Base-by-base conservation (phyloP, 208 protist species). In the Kentomonas sorsogonicus region DNA sequence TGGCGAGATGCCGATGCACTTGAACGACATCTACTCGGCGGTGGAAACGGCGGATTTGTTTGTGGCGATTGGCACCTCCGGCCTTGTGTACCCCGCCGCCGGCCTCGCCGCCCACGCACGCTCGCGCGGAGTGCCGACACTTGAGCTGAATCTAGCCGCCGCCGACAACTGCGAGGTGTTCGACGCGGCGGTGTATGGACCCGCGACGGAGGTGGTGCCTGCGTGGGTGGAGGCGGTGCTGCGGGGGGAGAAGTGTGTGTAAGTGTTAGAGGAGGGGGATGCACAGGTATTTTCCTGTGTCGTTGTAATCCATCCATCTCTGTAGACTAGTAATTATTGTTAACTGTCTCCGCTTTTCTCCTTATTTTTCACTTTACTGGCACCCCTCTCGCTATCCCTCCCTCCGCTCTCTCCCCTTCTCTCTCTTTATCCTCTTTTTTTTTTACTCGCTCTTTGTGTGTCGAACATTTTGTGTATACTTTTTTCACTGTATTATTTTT, bases 31-130 rank as follows among this genome's bases (percentile, higher is more conserved):
- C 36, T 20, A 44, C 6, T 45, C 58, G 2, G 36, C 44, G 3
- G 48, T 89, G 46, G 27, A 55, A 2, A 44, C 71, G 43, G 70
- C 79, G 0, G 79, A 87, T 44, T 22, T 90, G 4, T 93, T 89
- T 53, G 79, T 90, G 0, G 63, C 82, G 7, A 82, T 89, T 47
- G 82, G 79, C 18, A 89, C 82, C 20, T 89, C 80, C 0, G 79
- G 79, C 20, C 72, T 86, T 13, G 82, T 93, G 13, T 93, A 89
- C 61, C 82, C 83, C 3, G 86, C 83, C 1, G 86, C 80, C 0
- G 77, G 72, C n/a, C 77, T 88, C 29, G 77, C 71, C 23, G 41
- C 60, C 34, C 41, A 70, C 3, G 77, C 75, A 0, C 53, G 60
- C 26, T 54, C 46, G 3, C 48, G 71, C 38, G 82, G 77, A 2